phyloP scores from a whole-genome alignment of 1,284 basidiomycete genomes.

The Ceratobasidium papillatum region DNA sequence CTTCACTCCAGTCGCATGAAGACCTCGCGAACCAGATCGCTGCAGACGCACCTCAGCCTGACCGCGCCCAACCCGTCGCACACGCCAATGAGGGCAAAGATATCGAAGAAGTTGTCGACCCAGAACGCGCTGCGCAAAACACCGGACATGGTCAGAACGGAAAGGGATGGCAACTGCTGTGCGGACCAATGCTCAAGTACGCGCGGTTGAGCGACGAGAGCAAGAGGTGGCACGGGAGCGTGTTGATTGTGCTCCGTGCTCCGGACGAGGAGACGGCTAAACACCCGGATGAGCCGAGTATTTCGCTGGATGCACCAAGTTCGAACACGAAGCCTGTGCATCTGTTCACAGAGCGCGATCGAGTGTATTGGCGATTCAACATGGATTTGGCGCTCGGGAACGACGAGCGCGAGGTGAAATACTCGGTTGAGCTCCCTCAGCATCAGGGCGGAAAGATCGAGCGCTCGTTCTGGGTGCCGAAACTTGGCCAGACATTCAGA shows the following conservation, averaged over 20 bases:
- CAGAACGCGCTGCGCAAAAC: conserved; percentile 26
- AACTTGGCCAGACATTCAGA: conserved; percentile 24
- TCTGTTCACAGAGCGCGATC: conserved; percentile 36
- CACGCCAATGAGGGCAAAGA: conserved; percentile 33
- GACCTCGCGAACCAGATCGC: conserved; percentile 32
- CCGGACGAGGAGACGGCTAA: conserved; percentile 10
- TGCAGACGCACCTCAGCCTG: conserved; percentile 29
- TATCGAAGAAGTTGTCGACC: conserved; percentile 24
- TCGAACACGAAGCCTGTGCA: conserved; percentile 25
- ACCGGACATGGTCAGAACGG: conserved; percentile 5
- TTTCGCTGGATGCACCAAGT: conserved; percentile 14
- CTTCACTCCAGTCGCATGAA: conserved; percentile 9
- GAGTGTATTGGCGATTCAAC: conserved; percentile 37
- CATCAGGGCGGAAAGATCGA: conserved; percentile 20
- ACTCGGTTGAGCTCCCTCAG: conserved; percentile 13
- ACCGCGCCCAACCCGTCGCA: conserved; percentile 32
- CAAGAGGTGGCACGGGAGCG: conserved; percentile 32
- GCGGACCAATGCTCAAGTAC: conserved; percentile 38
- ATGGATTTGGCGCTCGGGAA: conserved; percentile 16
- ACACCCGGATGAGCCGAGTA: conserved; percentile 29
- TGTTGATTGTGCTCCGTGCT: conserved; percentile 28
- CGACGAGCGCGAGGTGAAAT: conserved; percentile 27
- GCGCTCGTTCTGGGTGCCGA: conserved; percentile 32
- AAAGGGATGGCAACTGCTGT: conserved; percentile 23
- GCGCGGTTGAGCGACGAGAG: conserved; percentile 27